These are phyloP conservation scores for Cyclostephanos tholiformis DNA, from an alignment of 108 stramenopile species.

Conservation along the genomic window DNA sequence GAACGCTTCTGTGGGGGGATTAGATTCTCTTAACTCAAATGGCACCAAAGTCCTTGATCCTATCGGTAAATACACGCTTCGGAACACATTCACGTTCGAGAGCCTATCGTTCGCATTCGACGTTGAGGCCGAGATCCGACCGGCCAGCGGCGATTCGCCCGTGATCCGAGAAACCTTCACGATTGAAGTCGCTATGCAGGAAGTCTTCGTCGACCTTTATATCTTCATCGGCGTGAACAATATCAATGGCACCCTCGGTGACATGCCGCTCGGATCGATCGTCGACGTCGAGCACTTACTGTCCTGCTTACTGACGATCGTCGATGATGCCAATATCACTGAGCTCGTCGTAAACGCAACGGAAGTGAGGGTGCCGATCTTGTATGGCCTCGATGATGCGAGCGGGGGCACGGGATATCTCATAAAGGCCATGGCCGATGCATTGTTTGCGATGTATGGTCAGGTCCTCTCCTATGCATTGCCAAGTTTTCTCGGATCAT, in stretches of 20 bases:
- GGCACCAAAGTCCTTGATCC: conserved; percentile 35
- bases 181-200: conserved; percentile 34
- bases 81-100: conserved; percentile 43
- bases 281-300: conserved; percentile 53
- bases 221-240: conserved; percentile 49
- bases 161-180: conserved; percentile 39
- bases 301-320: conserved; percentile 59
- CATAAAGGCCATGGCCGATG: conserved; percentile 20
- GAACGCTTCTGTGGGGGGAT: conserved; percentile 36
- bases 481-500: conserved; percentile 28
- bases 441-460: conserved; percentile 41
- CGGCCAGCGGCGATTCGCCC: conserved; percentile 13
- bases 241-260: conserved; percentile 31
- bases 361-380: conserved; percentile 9
- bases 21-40: conserved; percentile 41
- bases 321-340: conserved; percentile 50
- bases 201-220: conserved; percentile 44
- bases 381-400: conserved; percentile 28
- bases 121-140: conserved; percentile 22
- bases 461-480: conserved; percentile 25
- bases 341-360: conserved; percentile 36
- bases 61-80: conserved; percentile 48
- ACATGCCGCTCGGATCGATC: conserved; percentile 52
- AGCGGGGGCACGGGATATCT: conserved; percentile 19
- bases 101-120: conserved; percentile 44